These are phyloP conservation scores for Hyphodiscus hymeniophilus DNA, from an alignment of 495 filamentous ascomycete genomes.

Conservation along the genomic window DNA sequence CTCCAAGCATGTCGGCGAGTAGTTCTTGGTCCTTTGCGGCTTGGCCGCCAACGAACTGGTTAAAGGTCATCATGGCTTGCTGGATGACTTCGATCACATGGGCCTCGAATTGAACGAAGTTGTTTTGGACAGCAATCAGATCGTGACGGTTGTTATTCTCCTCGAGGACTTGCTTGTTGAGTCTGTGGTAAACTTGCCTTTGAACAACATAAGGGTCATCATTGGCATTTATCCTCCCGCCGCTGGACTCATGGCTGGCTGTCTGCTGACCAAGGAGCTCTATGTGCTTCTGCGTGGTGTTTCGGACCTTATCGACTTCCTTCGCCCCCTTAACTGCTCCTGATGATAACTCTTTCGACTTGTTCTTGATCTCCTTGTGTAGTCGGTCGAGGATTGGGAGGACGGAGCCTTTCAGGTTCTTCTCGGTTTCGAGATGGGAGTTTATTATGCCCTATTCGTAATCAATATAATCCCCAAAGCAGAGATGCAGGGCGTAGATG, in stretches of 20 bases:
- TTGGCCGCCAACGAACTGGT: constrained; percentile 66
- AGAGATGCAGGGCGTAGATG: not conserved
- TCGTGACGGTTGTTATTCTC: constrained; percentile 94
- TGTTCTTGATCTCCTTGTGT: constrained; percentile 93
- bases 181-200: constrained; percentile 69
- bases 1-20: constrained; percentile 73
- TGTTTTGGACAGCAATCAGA: constrained; percentile 77
- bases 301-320: constrained; percentile 82
- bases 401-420: constrained; percentile 72
- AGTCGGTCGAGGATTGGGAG: constrained; percentile 83
- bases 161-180: constrained; percentile 85
- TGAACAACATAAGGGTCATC: constrained; percentile 87
- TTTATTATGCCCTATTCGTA: constrained; percentile 61
- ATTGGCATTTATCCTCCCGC: constrained; percentile 52
- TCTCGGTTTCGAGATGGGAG: constrained; percentile 80
- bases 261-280: constrained; percentile 83
- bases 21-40: constrained; percentile 70
- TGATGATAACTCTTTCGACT: constrained; percentile 74
- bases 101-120: constrained; percentile 80
- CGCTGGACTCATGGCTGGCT: constrained; percentile 62
- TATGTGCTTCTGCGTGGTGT: constrained; percentile 86
- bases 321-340: constrained; percentile 86
- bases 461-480: too few species aligned
- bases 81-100: constrained; percentile 83
- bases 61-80: constrained; percentile 69